Percentiles rank a stretch among this genome's conserved stretches.
Evolutionary conservation across 805 yeast species (phyloP).

Genomic region (Barnettozyma botsteinii): DNA sequence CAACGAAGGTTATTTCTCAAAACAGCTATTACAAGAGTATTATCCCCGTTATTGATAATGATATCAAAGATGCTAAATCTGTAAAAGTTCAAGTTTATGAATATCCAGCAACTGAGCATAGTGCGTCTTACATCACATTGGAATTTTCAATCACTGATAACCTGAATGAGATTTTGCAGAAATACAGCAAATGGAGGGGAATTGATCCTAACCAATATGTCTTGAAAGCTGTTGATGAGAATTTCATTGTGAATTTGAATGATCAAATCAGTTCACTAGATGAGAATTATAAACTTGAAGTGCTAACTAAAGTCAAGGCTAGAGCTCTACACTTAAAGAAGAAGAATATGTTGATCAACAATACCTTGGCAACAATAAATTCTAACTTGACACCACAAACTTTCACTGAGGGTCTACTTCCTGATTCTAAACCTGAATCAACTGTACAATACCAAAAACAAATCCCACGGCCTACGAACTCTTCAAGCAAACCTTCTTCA

Average conservation of each 20-base stretch:
- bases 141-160: slow-evolving; percentile 30
- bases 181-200: slow-evolving; percentile 30
- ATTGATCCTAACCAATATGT: slow-evolving; percentile 33
- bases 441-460: not conserved
- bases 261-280: slow-evolving; percentile 37
- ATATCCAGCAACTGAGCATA: slow-evolving; percentile 29
- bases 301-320: slow-evolving; percentile 38
- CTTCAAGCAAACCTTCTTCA: slow-evolving; percentile 6
- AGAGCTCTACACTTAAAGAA: slow-evolving; percentile 30
- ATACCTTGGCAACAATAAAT: slow-evolving; percentile 24
- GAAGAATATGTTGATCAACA: slow-evolving; percentile 16
- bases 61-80: slow-evolving; percentile 23
- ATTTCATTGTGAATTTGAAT: slow-evolving; percentile 29
- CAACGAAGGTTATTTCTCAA: slow-evolving; percentile 18
- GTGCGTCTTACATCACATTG: slow-evolving; percentile 24
- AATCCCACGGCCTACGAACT: not conserved
- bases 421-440: not conserved
- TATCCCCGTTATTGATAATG: slow-evolving; percentile 24
- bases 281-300: slow-evolving; percentile 36
- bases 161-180: slow-evolving; percentile 32
- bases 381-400: slow-evolving; percentile 27
- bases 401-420: slow-evolving; percentile 10
- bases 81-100: slow-evolving; percentile 29
- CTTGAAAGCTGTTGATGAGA: slow-evolving; percentile 30
- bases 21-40: slow-evolving; percentile 34